Percentiles rank a stretch among this genome's conserved stretches.
Evolutionary conservation across 108 stramenopile species (phyloP).

Genomic region (Cyclotella atomus): DNA sequence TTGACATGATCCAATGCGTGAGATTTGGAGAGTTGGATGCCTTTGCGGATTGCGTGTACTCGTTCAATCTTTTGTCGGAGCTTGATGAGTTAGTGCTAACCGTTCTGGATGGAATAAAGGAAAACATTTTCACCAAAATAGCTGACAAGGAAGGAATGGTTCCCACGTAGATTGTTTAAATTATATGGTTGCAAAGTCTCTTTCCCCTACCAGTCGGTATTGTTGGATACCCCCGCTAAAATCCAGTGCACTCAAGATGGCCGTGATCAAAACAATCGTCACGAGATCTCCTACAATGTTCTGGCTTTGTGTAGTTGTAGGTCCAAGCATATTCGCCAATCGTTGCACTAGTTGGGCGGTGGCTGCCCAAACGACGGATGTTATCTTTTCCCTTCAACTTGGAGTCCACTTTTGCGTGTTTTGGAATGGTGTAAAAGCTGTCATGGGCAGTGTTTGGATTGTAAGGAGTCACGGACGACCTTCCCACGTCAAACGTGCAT

Average conservation of each 20-base stretch:
- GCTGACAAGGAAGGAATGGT: background rate
- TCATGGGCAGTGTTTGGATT: slow-evolving; percentile 42
- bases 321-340: slow-evolving; percentile 55
- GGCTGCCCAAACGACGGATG: slow-evolving; percentile 46
- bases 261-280: slow-evolving; percentile 41
- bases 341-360: slow-evolving; percentile 37
- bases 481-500: slow-evolving; percentile 65
- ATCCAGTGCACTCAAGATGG: slow-evolving; percentile 22
- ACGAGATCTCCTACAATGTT: slow-evolving; percentile 40
- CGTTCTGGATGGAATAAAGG: slow-evolving; percentile 20
- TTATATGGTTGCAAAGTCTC: background rate
- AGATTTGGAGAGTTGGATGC: slow-evolving; percentile 9
- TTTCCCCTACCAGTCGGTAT: too few species aligned
- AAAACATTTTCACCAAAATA: background rate
- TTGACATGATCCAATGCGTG: slow-evolving; percentile 28
- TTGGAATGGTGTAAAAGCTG: slow-evolving; percentile 54
- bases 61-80: slow-evolving; percentile 5
- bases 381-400: slow-evolving; percentile 39
- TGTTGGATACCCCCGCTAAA: too few species aligned
- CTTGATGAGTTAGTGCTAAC: slow-evolving; percentile 38
- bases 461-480: slow-evolving; percentile 34
- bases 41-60: slow-evolving; percentile 37
- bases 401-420: slow-evolving; percentile 47
- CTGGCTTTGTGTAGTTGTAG: slow-evolving; percentile 43
- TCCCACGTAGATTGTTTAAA: background rate